Percentiles rank a stretch among this genome's conserved stretches.
These are phyloP conservation scores for Strombidium stylifer DNA, from an alignment of 73 alveolate species.

Conservation along the genomic window DNA sequence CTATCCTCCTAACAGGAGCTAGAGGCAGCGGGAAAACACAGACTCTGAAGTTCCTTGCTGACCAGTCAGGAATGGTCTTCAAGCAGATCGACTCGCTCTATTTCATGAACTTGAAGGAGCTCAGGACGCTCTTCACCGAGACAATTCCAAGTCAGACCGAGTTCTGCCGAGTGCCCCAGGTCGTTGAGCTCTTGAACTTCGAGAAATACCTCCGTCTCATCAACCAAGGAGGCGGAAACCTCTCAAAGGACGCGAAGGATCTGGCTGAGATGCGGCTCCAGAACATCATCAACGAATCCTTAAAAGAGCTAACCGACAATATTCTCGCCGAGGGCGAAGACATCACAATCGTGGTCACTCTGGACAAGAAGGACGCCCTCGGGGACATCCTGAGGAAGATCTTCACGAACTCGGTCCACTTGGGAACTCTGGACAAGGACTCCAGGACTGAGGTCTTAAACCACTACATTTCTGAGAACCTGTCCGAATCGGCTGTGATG, in stretches of 20 bases:
- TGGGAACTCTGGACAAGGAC: conserved; percentile 2
- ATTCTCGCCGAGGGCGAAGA: neutral
- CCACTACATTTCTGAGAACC: neutral
- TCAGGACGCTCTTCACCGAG: conserved; percentile 12
- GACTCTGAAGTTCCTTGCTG: neutral
- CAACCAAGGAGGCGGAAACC: conserved; percentile 3
- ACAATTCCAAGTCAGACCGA: neutral
- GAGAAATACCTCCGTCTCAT: conserved; percentile 22
- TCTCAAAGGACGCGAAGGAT: conserved; percentile 12
- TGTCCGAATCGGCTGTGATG: neutral
- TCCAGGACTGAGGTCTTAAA: conserved; percentile 14
- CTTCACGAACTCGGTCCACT: neutral
- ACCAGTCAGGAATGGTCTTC: neutral
- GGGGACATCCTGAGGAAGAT: conserved; percentile 3
- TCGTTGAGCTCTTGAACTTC: conserved; percentile 19
- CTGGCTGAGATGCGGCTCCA: conserved; percentile 31
- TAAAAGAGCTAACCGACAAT: neutral
- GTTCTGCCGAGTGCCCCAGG: neutral
- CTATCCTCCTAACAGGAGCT: conserved; percentile 4
- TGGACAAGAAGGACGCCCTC: conserved; percentile 1
- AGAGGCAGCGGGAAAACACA: conserved; percentile 22
- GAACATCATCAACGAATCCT: conserved; percentile 11
- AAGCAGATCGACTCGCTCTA: neutral
- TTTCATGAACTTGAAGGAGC: neutral
- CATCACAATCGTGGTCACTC: neutral